phyloP scores from a whole-genome alignment of 495 filamentous ascomycete species.

The Trichodelitschia bisporula region DNA sequence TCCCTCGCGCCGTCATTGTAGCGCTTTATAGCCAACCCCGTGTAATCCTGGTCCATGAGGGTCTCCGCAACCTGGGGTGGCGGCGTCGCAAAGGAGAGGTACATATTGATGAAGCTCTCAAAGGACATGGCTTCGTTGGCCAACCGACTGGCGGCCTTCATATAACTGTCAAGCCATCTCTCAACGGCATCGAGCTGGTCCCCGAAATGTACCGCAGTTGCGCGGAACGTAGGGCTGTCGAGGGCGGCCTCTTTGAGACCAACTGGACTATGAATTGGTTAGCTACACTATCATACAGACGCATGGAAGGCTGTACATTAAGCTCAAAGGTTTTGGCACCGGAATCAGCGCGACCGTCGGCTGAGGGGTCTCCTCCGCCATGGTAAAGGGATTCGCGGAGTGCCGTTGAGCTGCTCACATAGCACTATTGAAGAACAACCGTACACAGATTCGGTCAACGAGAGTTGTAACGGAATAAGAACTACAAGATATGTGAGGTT shows the following conservation, averaged over 20 bases:
- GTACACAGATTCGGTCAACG: too few relatives aligned
- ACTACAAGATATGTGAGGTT: too few relatives aligned
- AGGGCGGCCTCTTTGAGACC: constrained; percentile 80
- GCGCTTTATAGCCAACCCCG: constrained; percentile 57
- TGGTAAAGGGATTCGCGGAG: too few relatives aligned
- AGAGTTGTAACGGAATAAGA: too few relatives aligned
- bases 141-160: constrained; percentile 54
- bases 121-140: constrained; percentile 43
- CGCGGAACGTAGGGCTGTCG: constrained; percentile 87
- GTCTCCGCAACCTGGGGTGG: constrained; percentile 51
- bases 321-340: constrained; percentile 7
- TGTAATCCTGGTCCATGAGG: constrained; percentile 86
- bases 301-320: constrained; percentile 8
- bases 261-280: constrained; percentile 30
- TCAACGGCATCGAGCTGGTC: constrained; percentile 85
- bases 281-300: background rate
- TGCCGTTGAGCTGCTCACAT: too few relatives aligned
- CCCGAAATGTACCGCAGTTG: constrained; percentile 63
- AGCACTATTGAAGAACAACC: too few relatives aligned
- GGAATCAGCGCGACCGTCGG: constrained; percentile 6
- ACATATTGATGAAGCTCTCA: constrained; percentile 44
- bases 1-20: constrained; percentile 68
- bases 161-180: constrained; percentile 76
- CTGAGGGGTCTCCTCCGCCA: too few relatives aligned
- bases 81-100: constrained; percentile 44